phyloP scores from a whole-genome alignment of 2,329 filamentous ascomycete species.

The Clathrospora elynae region DNA sequence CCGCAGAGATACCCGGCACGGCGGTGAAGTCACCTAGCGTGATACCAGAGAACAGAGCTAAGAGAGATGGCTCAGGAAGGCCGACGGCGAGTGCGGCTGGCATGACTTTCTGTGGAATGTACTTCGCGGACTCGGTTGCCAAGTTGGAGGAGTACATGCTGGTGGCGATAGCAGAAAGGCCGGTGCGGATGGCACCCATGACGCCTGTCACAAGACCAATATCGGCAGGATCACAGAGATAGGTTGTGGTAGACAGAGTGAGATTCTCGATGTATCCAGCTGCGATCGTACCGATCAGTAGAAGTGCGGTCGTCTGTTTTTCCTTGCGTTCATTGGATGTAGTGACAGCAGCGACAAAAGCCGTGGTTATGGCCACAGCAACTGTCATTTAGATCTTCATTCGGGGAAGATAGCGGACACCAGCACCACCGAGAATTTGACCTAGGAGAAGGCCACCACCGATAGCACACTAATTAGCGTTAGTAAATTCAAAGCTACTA shows the following conservation, averaged over 20 bases:
- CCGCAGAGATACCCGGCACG: slow-evolving; percentile 34
- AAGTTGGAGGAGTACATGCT: slow-evolving; percentile 42
- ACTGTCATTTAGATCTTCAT: slow-evolving; percentile 44
- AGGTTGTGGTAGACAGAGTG: slow-evolving; percentile 32
- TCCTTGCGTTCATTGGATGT: slow-evolving; percentile 25
- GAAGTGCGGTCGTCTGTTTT: slow-evolving; percentile 25
- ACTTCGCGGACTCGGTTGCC: slow-evolving; percentile 32
- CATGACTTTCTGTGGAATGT: slow-evolving; percentile 35
- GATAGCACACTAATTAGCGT: slow-evolving; percentile 30
- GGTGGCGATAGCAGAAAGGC: slow-evolving; percentile 30
- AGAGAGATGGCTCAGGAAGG: slow-evolving; percentile 28
- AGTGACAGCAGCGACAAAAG: slow-evolving; percentile 36
- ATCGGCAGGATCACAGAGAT: slow-evolving; percentile 40
- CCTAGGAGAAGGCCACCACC: slow-evolving; percentile 42
- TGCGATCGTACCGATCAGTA: slow-evolving; percentile 34
- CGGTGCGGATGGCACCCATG: slow-evolving; percentile 38
- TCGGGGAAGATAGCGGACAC: slow-evolving; percentile 35
- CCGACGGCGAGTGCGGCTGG: slow-evolving; percentile 34
- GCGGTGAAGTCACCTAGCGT: slow-evolving; percentile 28
- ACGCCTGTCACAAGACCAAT: slow-evolving; percentile 42
- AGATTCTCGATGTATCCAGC: slow-evolving; percentile 43
- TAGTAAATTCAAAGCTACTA: slow-evolving; percentile 2
- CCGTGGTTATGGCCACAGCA: slow-evolving; percentile 28
- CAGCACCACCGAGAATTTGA: slow-evolving; percentile 39
- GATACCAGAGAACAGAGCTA: slow-evolving; percentile 31